A percentile compares a stretch with the other conserved stretches of the same genome.
These are phyloP conservation scores for Plasmodium coatneyi DNA, from an alignment of 169 alveolate genomes.

Conservation along the genomic window DNA sequence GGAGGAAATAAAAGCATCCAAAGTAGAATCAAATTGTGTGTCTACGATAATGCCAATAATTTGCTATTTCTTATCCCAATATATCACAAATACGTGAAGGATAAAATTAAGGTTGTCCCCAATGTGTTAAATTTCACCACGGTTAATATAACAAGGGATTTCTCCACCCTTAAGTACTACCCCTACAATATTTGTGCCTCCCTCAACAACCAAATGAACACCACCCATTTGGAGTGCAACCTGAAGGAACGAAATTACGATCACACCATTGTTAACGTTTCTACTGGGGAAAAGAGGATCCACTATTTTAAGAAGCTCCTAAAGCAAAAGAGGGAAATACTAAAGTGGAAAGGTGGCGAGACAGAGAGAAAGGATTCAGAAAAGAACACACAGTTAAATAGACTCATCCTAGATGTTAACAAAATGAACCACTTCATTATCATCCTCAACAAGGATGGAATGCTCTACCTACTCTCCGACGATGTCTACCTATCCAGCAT, in stretches of 20 bases:
- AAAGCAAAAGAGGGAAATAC: slow-evolving; percentile 14
- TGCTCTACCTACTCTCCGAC: slow-evolving; percentile 53
- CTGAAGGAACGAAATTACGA: not conserved
- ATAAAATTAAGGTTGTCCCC: slow-evolving; percentile 63
- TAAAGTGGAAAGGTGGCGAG: not conserved
- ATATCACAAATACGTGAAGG: slow-evolving; percentile 63
- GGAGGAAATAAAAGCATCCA: slow-evolving; percentile 68
- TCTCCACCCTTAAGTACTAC: slow-evolving; percentile 29
- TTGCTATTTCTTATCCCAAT: slow-evolving; percentile 68
- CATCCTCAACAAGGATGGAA: slow-evolving; percentile 54
- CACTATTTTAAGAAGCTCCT: not conserved
- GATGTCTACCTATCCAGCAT: slow-evolving; percentile 47
- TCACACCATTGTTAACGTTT: slow-evolving; percentile 22
- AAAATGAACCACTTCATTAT: slow-evolving; percentile 50
- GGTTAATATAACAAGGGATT: slow-evolving; percentile 19
- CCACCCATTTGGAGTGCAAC: slow-evolving; percentile 38
- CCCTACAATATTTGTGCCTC: slow-evolving; percentile 55
- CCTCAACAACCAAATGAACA: slow-evolving; percentile 56
- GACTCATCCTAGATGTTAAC: slow-evolving; percentile 32
- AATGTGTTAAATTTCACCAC: slow-evolving; percentile 67
- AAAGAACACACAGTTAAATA: not conserved
- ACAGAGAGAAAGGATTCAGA: not conserved
- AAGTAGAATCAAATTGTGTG: slow-evolving; percentile 65
- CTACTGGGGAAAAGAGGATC: not conserved
- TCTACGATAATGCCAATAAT: slow-evolving; percentile 71